Evolutionary conservation across 495 filamentous ascomycete genomes (phyloP).

Genomic region (Talaromyces liani): DNA sequence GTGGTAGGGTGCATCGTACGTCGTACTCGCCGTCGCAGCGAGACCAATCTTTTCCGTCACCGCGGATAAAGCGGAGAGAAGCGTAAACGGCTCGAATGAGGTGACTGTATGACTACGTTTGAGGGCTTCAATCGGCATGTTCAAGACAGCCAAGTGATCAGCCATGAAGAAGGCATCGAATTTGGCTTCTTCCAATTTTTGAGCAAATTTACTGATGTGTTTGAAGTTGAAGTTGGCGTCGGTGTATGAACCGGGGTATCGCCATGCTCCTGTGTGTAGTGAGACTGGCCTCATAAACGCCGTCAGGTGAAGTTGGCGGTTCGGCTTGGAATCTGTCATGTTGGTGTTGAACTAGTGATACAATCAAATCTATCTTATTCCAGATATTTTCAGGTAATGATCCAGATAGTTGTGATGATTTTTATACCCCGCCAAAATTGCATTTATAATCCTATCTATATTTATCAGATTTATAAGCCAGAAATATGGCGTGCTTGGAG

Average conservation of each 20-base stretch:
- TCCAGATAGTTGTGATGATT: background rate
- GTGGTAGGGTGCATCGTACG: slow-evolving; percentile 58
- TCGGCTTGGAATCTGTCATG: background rate
- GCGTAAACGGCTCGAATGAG: slow-evolving; percentile 42
- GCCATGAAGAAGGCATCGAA: slow-evolving; percentile 61
- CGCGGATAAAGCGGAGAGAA: slow-evolving; percentile 39
- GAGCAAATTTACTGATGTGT: slow-evolving; percentile 45
- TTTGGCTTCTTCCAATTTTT: slow-evolving; percentile 50
- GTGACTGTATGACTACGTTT: slow-evolving; percentile 51
- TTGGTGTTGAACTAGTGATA: background rate
- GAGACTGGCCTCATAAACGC: slow-evolving; percentile 54
- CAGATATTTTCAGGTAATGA: too few relatives aligned
- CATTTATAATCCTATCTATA: background rate
- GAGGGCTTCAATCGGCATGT: slow-evolving; percentile 51
- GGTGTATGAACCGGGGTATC: slow-evolving; percentile 45
- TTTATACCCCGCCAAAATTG: background rate
- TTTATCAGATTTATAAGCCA: background rate
- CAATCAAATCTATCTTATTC: background rate
- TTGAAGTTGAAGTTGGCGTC: slow-evolving; percentile 54
- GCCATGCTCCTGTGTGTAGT: slow-evolving; percentile 51
- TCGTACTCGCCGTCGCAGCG: slow-evolving; percentile 50
- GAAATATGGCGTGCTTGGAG: slow-evolving; percentile 1
- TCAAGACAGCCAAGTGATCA: slow-evolving; percentile 49
- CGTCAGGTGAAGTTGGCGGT: slow-evolving; percentile 41
- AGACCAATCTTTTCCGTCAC: slow-evolving; percentile 43